phyloP scores from a whole-genome alignment of 306 rosid genomes.

The Parietaria judaica region DNA sequence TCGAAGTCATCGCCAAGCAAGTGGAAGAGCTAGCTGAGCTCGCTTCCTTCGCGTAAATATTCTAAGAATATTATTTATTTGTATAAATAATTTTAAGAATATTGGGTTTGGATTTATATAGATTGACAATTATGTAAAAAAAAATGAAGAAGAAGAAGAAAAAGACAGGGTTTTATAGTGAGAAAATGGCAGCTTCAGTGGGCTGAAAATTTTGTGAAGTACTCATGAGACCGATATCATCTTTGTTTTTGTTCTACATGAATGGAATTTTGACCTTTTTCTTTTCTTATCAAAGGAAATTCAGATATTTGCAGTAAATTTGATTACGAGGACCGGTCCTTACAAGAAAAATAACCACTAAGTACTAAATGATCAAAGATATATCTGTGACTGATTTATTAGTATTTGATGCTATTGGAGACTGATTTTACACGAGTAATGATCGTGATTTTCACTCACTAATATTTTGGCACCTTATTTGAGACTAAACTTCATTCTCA shows the following conservation, averaged over 20 bases:
- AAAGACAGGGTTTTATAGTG: background rate
- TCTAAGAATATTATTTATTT: background rate
- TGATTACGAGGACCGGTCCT: no score
- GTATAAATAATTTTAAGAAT: background rate
- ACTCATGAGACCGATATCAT: background rate
- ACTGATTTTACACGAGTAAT: no score
- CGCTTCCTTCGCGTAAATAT: constrained; percentile 32
- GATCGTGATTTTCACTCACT: no score
- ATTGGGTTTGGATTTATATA: constrained; percentile 5
- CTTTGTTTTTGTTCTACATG: background rate
- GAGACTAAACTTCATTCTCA: no score
- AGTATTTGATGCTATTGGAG: no score
- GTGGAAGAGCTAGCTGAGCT: constrained; percentile 52
- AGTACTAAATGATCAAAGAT: no score
- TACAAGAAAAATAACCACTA: no score
- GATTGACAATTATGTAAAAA: background rate
- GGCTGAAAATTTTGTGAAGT: background rate
- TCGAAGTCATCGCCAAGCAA: constrained; percentile 45
- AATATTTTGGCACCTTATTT: no score
- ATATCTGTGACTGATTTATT: no score
- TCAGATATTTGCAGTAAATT: no score
- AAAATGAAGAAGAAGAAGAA: background rate
- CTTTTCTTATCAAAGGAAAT: background rate
- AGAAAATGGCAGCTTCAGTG: no score
- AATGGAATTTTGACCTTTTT: background rate